These are phyloP conservation scores for Alternaria metachromatica DNA, from an alignment of 2,329 filamentous ascomycete genomes.

Conservation along the genomic window DNA sequence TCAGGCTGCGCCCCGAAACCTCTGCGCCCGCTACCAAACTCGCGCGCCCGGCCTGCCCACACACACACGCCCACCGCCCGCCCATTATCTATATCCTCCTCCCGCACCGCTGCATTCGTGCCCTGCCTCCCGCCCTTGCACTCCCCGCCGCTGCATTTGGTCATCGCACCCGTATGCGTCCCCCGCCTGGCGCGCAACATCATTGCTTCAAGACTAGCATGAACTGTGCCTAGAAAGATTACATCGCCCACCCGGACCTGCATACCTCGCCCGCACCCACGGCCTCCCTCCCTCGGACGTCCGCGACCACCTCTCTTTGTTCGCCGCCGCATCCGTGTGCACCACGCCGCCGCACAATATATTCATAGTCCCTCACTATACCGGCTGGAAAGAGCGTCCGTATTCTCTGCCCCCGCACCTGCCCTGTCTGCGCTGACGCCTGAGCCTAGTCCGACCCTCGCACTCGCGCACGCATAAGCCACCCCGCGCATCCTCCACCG, in stretches of 20 bases:
- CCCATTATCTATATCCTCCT: slow-evolving; percentile 5
- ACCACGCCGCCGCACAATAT: slow-evolving; percentile 32
- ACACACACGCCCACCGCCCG: neutral
- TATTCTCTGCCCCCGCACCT: slow-evolving; percentile 17
- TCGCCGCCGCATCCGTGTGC: slow-evolving; percentile 33
- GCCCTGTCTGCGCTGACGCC: slow-evolving; percentile 43
- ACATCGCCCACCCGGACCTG: neutral
- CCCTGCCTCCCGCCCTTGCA: slow-evolving; percentile 38
- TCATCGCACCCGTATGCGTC: slow-evolving; percentile 47
- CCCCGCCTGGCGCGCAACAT: slow-evolving; percentile 47
- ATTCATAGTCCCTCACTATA: slow-evolving; percentile 21
- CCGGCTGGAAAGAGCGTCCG: slow-evolving; percentile 25
- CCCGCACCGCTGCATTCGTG: slow-evolving; percentile 2
- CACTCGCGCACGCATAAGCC: slow-evolving; percentile 28
- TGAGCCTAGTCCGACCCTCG: slow-evolving; percentile 36
- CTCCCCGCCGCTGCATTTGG: slow-evolving; percentile 29
- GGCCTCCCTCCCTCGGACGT: slow-evolving; percentile 30
- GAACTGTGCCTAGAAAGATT: slow-evolving; percentile 42
- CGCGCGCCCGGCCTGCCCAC: neutral
- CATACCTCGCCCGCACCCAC: slow-evolving; percentile 2
- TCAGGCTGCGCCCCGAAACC: slow-evolving; percentile 1
- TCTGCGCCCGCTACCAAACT: slow-evolving; percentile 10
- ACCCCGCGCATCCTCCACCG: slow-evolving; percentile 23
- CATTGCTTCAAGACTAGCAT: slow-evolving; percentile 49
- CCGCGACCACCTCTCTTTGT: slow-evolving; percentile 27